These are phyloP conservation scores for Phytophthora hibernalis DNA, from an alignment of 352 stramenopile genomes.

Conservation along the genomic window DNA sequence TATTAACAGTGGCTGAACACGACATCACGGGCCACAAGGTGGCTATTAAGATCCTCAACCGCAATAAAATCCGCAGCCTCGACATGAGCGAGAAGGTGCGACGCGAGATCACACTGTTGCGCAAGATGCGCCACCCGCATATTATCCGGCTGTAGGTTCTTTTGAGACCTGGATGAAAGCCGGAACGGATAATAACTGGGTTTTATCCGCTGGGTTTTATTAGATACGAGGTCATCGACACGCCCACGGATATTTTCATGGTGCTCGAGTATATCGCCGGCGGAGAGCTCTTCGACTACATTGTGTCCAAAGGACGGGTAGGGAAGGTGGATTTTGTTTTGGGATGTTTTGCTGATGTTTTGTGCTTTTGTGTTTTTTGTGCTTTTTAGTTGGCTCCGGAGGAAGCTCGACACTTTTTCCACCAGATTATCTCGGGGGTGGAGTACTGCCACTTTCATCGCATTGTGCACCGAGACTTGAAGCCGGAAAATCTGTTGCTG, in stretches of 20 bases:
- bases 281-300: constrained; percentile 99
- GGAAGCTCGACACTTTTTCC: constrained; percentile 99
- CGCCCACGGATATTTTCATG: constrained; percentile 98
- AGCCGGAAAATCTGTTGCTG: constrained; percentile 98
- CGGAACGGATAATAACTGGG: not conserved
- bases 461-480: constrained; percentile 99
- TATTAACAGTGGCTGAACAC: constrained; percentile 94
- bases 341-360: constrained; percentile 8
- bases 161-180: not conserved
- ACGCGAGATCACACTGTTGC: constrained; percentile 99
- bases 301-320: constrained; percentile 96
- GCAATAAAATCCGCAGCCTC: constrained; percentile 98
- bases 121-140: constrained; percentile 98
- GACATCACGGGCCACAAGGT: constrained; percentile 98
- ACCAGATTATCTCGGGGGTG: constrained; percentile 98
- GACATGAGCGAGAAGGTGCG: constrained; percentile 99
- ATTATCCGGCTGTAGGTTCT: constrained; percentile 97
- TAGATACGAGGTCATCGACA: constrained; percentile 98
- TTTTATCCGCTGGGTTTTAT: not conserved
- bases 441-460: constrained; percentile 99
- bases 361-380: constrained; percentile 3
- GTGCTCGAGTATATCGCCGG: constrained; percentile 95
- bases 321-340: constrained; percentile 18
- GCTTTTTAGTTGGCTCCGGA: constrained; percentile 91
- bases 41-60: constrained; percentile 99